phyloP scores from a whole-genome alignment of 805 yeast species.

The Cyberlindnera euphorbiae region DNA sequence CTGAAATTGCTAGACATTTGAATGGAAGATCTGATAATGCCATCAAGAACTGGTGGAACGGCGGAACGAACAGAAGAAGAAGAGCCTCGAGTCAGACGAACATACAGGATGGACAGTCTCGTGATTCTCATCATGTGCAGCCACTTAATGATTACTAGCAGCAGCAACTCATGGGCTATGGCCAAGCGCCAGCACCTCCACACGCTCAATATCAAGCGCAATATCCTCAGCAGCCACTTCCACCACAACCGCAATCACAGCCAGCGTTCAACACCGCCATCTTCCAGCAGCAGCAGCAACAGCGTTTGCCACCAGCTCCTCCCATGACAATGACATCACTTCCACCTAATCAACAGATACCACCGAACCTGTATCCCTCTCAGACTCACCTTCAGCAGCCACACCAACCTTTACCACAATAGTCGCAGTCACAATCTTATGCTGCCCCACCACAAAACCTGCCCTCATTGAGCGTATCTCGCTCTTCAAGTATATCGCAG shows the following conservation, averaged over 20 bases:
- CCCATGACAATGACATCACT: constrained; percentile 3
- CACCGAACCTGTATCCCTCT: constrained; percentile 1
- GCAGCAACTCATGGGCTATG: constrained; percentile 1
- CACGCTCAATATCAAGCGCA: background rate
- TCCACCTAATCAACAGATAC: constrained; percentile 7
- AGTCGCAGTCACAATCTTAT: background rate
- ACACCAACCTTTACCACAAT: no score
- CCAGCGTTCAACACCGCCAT: constrained; percentile 19
- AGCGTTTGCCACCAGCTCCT: constrained; percentile 4
- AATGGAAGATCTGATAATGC: constrained; percentile 89
- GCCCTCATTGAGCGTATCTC: constrained; percentile 14
- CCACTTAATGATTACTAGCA: constrained; percentile 2
- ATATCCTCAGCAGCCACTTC: constrained; percentile 7
- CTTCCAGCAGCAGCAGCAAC: constrained; percentile 13
- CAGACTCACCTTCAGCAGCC: no score
- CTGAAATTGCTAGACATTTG: constrained; percentile 83
- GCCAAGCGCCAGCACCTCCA: background rate
- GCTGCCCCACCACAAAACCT: constrained; percentile 12
- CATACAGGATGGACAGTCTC: constrained; percentile 10
- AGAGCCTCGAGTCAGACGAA: constrained; percentile 36
- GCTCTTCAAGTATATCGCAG: constrained; percentile 24
- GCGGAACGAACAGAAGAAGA: constrained; percentile 82
- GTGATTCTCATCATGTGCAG: constrained; percentile 7
- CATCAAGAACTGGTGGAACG: constrained; percentile 95
- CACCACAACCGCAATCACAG: constrained; percentile 7